Evolutionary conservation across 2,329 filamentous ascomycete species (phyloP).

Genomic region (Rhexocercosporidium sp.): DNA sequence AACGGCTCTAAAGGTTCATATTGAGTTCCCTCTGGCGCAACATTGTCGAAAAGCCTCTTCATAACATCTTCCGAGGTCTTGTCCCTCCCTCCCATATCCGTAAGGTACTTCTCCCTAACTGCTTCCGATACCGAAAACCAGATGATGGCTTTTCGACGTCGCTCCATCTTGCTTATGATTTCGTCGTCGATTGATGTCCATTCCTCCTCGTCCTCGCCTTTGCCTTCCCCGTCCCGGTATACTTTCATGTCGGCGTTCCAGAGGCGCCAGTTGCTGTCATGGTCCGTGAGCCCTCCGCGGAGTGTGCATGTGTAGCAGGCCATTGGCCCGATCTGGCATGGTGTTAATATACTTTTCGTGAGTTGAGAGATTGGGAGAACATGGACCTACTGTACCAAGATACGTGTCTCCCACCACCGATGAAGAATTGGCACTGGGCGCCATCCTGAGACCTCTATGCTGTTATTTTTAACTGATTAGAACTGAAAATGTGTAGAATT

Average conservation of each 20-base stretch:
- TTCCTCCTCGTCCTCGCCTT: constrained; percentile 15
- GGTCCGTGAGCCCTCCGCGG: constrained; percentile 15
- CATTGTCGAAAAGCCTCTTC: constrained; percentile 15
- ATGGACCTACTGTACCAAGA: not conserved
- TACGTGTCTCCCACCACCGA: constrained; percentile 3
- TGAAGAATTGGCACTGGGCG: not conserved
- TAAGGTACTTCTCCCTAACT: constrained; percentile 13
- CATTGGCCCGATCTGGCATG: constrained; percentile 7
- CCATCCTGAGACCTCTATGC: not conserved
- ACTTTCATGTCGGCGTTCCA: constrained; percentile 24
- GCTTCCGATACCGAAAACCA: constrained; percentile 18
- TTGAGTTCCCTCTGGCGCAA: constrained; percentile 13
- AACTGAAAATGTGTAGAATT: no score
- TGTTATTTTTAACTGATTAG: not conserved
- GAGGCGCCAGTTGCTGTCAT: constrained; percentile 16
- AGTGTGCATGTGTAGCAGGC: constrained; percentile 15
- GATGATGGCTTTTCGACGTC: constrained; percentile 15
- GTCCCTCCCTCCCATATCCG: constrained; percentile 18
- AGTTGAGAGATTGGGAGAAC: not conserved
- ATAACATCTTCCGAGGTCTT: constrained; percentile 19
- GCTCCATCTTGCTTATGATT: constrained; percentile 18
- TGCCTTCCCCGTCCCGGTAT: constrained; percentile 15
- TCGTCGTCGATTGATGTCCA: constrained; percentile 17
- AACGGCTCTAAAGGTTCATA: constrained; percentile 14
- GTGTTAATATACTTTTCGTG: not conserved